A percentile compares a stretch with the other conserved stretches of the same genome.
These are phyloP conservation scores for Erucastrum elatum DNA, from an alignment of 345 rosid genomes.

Conservation along the genomic window DNA sequence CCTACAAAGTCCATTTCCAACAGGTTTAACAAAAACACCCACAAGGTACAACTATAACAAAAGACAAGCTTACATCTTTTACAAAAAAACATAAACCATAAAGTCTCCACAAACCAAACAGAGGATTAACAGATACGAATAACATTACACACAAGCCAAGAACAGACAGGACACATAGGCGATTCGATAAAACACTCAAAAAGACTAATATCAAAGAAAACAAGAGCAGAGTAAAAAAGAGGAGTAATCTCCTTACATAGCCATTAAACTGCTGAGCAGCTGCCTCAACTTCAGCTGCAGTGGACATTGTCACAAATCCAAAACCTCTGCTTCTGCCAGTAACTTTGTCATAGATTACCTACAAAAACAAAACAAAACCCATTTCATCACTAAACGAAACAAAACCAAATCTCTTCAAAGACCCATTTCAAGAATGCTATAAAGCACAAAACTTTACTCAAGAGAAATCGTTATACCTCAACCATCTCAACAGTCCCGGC, in stretches of 20 bases:
- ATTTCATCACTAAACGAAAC: slow-evolving; percentile 20
- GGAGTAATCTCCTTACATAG: slow-evolving; percentile 56
- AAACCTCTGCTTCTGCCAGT: slow-evolving; percentile 98
- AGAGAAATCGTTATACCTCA: slow-evolving; percentile 55
- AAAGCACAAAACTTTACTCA: background rate
- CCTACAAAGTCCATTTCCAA: slow-evolving; percentile 49
- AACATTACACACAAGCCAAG: slow-evolving; percentile 17
- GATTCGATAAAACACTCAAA: background rate
- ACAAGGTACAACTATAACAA: background rate
- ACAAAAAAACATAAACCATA: background rate
- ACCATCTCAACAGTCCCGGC: slow-evolving; percentile 96
- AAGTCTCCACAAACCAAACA: slow-evolving; percentile 7
- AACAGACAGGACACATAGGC: slow-evolving; percentile 10
- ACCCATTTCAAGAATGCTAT: background rate
- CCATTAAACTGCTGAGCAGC: slow-evolving; percentile 92
- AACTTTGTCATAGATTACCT: slow-evolving; percentile 93
- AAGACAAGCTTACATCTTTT: background rate
- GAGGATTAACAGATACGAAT: background rate
- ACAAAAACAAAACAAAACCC: slow-evolving; percentile 31
- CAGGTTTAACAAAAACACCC: background rate
- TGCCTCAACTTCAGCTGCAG: slow-evolving; percentile 69
- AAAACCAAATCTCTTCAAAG: background rate
- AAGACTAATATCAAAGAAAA: background rate
- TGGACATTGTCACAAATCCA: slow-evolving; percentile 95
- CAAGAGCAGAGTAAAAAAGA: background rate